Conservation (phyloP, 2,329 filamentous ascomycete genomes). For the Sclerotinia minor region DNA sequence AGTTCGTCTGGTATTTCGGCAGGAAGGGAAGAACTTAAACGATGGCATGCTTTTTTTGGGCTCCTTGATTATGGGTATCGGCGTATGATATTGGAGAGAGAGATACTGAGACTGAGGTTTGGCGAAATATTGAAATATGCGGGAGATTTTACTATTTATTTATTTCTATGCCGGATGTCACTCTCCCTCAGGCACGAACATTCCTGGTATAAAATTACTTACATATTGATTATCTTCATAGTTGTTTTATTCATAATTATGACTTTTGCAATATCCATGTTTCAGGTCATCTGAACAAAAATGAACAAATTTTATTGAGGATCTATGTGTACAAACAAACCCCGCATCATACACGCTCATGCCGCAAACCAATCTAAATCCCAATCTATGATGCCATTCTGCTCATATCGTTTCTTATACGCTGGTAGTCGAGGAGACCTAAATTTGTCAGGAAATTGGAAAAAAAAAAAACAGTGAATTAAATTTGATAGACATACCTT, state of each 20-base stretch:
- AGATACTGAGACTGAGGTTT: not conserved
- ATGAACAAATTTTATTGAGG: slow-evolving; percentile 34
- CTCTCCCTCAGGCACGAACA: not conserved
- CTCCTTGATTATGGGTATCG: not conserved
- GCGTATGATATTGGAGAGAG: not conserved
- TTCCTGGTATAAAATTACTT: not conserved
- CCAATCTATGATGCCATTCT: slow-evolving; percentile 56
- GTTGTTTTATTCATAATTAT: slow-evolving; percentile 5
- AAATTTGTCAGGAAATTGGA: slow-evolving; percentile 13
- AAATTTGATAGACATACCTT: slow-evolving; percentile 55
- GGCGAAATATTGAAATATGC: not conserved
- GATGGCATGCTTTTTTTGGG: not conserved
- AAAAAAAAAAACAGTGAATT: not conserved
- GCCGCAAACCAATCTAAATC: slow-evolving; percentile 30
- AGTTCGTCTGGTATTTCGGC: not conserved
- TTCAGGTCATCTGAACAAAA: slow-evolving; percentile 21
- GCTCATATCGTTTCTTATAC: slow-evolving; percentile 78
- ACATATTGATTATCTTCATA: not conserved
- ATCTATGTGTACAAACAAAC: slow-evolving; percentile 42
- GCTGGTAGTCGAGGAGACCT: slow-evolving; percentile 67
- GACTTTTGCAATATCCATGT: not conserved
- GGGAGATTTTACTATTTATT: not conserved
- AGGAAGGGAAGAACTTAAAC: not conserved
- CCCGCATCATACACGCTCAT: slow-evolving; percentile 42
- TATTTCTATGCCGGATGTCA: not conserved